A percentile compares a stretch with the other conserved stretches of the same genome.
Evolutionary conservation across 1,139 yeast genomes (phyloP).

Genomic region (Yamadazyma kanchanaburiensis): DNA sequence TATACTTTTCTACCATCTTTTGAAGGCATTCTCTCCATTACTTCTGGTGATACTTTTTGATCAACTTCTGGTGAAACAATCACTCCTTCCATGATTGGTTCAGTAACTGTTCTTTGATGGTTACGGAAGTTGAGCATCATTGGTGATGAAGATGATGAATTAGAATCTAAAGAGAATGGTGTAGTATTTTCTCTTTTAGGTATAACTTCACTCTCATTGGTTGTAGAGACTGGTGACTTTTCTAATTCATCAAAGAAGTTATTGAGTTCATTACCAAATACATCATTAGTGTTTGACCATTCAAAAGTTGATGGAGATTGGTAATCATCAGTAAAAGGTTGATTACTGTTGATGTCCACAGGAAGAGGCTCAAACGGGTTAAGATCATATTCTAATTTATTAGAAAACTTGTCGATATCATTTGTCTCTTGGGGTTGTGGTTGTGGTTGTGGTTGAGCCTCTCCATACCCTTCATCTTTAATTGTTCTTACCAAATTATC

Average conservation of each 20-base stretch:
- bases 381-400: constrained; percentile 9
- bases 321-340: constrained; percentile 1
- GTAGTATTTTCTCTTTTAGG: constrained; percentile 3
- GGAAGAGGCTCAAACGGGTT: constrained; percentile 10
- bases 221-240: constrained; percentile 23
- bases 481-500: constrained; percentile 33
- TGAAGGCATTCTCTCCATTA: constrained; percentile 8
- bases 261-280: constrained; percentile 10
- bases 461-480: background rate
- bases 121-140: constrained; percentile 5
- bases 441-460: background rate
- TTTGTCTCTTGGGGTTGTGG: background rate
- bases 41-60: too few relatives aligned
- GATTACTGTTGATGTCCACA: background rate
- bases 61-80: background rate
- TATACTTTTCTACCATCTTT: constrained; percentile 54
- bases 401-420: constrained; percentile 6
- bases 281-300: constrained; percentile 20
- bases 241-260: constrained; percentile 43
- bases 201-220: constrained; percentile 12
- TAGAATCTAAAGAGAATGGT: constrained; percentile 9
- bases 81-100: background rate
- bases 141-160: constrained; percentile 12
- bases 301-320: constrained; percentile 21
- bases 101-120: background rate